Conservation (phyloP, 495 filamentous ascomycete species). For the Aspergillus carlsbadensis region DNA sequence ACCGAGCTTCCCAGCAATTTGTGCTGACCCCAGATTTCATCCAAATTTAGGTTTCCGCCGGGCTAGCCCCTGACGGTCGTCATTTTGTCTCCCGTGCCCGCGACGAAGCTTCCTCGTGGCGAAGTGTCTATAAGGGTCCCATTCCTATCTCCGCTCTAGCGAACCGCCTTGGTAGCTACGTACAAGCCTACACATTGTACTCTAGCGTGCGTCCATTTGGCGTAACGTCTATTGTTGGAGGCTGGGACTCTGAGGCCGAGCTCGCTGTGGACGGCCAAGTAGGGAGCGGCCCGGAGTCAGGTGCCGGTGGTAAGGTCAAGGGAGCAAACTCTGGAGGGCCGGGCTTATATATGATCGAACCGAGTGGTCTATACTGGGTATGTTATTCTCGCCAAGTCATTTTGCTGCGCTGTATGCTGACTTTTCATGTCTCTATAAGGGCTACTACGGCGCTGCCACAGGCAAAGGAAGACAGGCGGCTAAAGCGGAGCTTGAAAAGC, state of each 20-base stretch:
- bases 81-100: slow-evolving; percentile 93
- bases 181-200: slow-evolving; percentile 97
- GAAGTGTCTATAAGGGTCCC: slow-evolving; percentile 83
- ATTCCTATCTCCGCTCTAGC: slow-evolving; percentile 85
- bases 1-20: neutral
- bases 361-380: slow-evolving; percentile 93
- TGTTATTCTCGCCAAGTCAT: slow-evolving; percentile 15
- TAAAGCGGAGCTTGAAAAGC: slow-evolving; percentile 96
- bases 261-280: slow-evolving; percentile 82
- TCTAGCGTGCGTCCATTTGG: slow-evolving; percentile 94
- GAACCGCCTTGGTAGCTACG: slow-evolving; percentile 87
- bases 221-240: slow-evolving; percentile 89
- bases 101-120: slow-evolving; percentile 88
- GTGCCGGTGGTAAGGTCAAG: slow-evolving; percentile 75
- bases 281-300: slow-evolving; percentile 70
- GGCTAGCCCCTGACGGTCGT: slow-evolving; percentile 89
- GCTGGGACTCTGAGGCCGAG: slow-evolving; percentile 85
- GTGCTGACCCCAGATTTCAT: slow-evolving; percentile 6
- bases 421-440: slow-evolving; percentile 41
- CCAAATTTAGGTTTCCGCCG: slow-evolving; percentile 73
- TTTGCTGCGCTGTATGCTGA: slow-evolving; percentile 11
- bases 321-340: slow-evolving; percentile 81
- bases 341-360: slow-evolving; percentile 97
- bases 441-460: slow-evolving; percentile 96
- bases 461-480: slow-evolving; percentile 94